A percentile compares a stretch with the other conserved stretches of the same genome.
These are phyloP conservation scores for Saccharomyces hybrid DNA, from an alignment of 1,139 yeast genomes.

Conservation along the genomic window DNA sequence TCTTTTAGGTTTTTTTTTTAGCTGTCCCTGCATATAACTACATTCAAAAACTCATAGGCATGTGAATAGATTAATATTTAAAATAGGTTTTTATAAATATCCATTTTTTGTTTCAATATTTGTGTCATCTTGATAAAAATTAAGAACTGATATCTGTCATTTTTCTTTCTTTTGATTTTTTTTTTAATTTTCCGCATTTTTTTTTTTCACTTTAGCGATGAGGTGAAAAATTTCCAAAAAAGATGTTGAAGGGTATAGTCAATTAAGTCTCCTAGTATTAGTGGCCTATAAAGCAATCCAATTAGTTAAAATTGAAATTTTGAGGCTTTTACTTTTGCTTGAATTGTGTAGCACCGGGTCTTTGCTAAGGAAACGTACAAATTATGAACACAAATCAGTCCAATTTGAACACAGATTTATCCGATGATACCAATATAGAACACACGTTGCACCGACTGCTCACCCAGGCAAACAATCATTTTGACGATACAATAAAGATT, in stretches of 20 bases:
- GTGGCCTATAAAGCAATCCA: not conserved
- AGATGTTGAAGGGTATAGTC: not conserved
- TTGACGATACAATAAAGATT: slow-evolving; percentile 1
- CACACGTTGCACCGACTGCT: slow-evolving; percentile 18
- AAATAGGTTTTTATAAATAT: not conserved
- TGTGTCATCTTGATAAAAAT: not conserved
- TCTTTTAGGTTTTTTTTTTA: not conserved
- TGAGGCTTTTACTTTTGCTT: not conserved
- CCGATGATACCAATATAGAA: slow-evolving; percentile 15
- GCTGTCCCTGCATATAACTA: not conserved
- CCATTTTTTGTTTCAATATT: not conserved
- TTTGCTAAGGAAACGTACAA: not conserved
- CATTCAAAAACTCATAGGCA: not conserved
- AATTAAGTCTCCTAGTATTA: not conserved
- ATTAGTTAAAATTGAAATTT: not conserved
- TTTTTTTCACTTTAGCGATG: not conserved
- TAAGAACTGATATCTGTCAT: not conserved
- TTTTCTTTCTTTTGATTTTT: not conserved
- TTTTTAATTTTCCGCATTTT: not conserved
- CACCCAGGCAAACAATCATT: slow-evolving; percentile 13
- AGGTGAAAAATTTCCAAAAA: not conserved
- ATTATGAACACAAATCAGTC: not conserved
- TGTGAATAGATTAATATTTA: not conserved
- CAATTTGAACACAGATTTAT: not conserved
- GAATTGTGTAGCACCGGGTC: not conserved